Percentiles rank a stretch among this genome's conserved stretches.
Evolutionary conservation across 768 basidiomycete genomes (phyloP).

Genomic region (Dentipellis sp.): DNA sequence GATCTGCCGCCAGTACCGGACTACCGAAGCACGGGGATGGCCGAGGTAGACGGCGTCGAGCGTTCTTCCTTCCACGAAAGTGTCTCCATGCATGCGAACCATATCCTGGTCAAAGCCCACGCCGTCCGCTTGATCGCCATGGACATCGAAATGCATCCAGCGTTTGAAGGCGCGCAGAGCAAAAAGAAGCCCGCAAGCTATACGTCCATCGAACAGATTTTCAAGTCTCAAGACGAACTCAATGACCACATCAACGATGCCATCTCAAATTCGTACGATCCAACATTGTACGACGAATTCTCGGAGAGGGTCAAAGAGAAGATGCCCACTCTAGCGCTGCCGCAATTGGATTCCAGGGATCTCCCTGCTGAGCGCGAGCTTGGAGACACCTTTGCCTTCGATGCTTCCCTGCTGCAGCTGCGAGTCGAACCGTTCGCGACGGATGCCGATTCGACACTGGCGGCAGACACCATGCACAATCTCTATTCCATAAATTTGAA

Average conservation of each 20-base stretch:
- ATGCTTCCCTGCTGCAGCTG: conserved; percentile 45
- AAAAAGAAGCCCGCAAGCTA: conserved; percentile 52
- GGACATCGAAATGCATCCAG: conserved; percentile 58
- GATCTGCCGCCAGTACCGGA: conserved; percentile 72
- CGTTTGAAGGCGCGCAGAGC: conserved; percentile 15
- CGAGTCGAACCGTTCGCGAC: conserved; percentile 45
- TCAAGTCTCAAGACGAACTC: conserved; percentile 56
- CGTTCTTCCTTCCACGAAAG: conserved; percentile 52
- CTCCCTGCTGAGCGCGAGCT: conserved; percentile 62
- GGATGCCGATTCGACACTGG: conserved; percentile 32
- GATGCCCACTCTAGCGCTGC: conserved; percentile 55
- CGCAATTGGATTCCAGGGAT: conserved; percentile 55
- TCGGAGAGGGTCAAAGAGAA: conserved; percentile 35
- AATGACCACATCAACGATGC: conserved; percentile 63
- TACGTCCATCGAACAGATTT: conserved; percentile 40
- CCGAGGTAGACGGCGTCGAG: conserved; percentile 36
- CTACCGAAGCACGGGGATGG: conserved; percentile 43
- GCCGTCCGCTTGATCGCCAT: conserved; percentile 66
- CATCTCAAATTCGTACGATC: conserved; percentile 60
- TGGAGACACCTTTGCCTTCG: conserved; percentile 75
- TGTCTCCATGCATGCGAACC: conserved; percentile 57
- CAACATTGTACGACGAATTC: conserved; percentile 59
- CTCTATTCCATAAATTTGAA: conserved; percentile 79
- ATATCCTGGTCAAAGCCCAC: conserved; percentile 61
- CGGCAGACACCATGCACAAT: conserved; percentile 44